These are phyloP conservation scores for Penicillium cosmopolitanum DNA, from an alignment of 495 filamentous ascomycete genomes.

Conservation along the genomic window DNA sequence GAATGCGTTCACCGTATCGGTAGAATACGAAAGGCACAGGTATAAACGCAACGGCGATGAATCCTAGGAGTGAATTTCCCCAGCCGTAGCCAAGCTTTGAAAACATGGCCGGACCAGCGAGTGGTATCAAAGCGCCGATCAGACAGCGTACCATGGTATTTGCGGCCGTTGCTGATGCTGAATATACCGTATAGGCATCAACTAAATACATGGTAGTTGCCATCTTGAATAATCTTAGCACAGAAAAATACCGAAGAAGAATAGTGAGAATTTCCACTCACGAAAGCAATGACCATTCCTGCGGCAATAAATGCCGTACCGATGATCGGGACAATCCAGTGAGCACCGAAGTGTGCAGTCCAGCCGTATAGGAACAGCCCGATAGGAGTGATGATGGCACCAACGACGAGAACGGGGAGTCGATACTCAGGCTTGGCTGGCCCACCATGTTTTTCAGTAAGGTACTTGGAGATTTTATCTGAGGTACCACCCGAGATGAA, in stretches of 20 bases:
- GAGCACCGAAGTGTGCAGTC: constrained; percentile 54
- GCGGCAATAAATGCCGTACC: constrained; percentile 68
- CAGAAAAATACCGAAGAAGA: constrained; percentile 36
- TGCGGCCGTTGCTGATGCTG: constrained; percentile 68
- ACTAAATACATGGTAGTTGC: constrained; percentile 56
- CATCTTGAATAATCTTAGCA: constrained; percentile 47
- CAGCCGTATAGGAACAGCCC: constrained; percentile 76
- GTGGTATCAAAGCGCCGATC: constrained; percentile 59
- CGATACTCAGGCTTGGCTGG: constrained; percentile 35
- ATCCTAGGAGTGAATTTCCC: constrained; percentile 52
- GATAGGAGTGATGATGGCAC: constrained; percentile 58
- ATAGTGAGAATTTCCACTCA: not conserved
- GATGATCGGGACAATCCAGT: constrained; percentile 70
- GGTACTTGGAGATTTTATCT: constrained; percentile 33
- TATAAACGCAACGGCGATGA: constrained; percentile 41
- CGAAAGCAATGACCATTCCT: constrained; percentile 48
- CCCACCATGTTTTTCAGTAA: constrained; percentile 15
- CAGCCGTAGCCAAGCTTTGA: constrained; percentile 44
- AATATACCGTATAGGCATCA: constrained; percentile 67
- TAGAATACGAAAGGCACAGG: constrained; percentile 41
- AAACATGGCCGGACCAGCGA: constrained; percentile 50
- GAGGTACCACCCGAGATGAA: constrained; percentile 35
- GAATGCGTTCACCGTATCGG: constrained; percentile 40
- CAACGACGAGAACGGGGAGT: constrained; percentile 59
- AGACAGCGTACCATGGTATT: constrained; percentile 61